Percentiles rank a stretch among this genome's conserved stretches.
phyloP scores from a whole-genome alignment of 2,329 filamentous ascomycete species.

The Phyllosticta ampelicida region DNA sequence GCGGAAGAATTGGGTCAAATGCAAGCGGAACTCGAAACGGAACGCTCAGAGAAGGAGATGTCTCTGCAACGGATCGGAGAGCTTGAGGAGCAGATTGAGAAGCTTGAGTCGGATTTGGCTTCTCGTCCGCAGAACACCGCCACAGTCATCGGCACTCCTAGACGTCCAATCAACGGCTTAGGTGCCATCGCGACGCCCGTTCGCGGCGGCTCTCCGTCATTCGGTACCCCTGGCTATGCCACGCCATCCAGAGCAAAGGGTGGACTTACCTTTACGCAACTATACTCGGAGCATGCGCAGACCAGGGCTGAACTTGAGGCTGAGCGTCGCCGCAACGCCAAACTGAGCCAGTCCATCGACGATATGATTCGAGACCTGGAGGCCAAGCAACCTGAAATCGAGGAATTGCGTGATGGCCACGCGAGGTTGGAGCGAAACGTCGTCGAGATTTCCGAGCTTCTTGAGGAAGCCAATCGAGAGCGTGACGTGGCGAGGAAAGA shows the following conservation, averaged over 20 bases:
- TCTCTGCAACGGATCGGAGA: constrained; percentile 54
- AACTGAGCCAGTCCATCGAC: constrained; percentile 67
- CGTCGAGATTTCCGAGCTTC: constrained; percentile 63
- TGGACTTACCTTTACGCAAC: constrained; percentile 49
- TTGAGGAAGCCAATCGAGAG: constrained; percentile 72
- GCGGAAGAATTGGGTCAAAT: constrained; percentile 44
- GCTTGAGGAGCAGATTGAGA: constrained; percentile 52
- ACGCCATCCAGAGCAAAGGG: constrained; percentile 40
- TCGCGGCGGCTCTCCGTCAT: constrained; percentile 39
- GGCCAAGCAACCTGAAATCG: constrained; percentile 74
- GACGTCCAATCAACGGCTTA: constrained; percentile 39
- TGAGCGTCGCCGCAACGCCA: constrained; percentile 63
- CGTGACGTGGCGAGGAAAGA: constrained; percentile 70
- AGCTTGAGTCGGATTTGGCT: constrained; percentile 45
- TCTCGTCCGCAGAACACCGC: constrained; percentile 27
- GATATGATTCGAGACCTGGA: constrained; percentile 80
- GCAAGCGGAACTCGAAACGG: constrained; percentile 40
- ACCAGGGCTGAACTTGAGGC: constrained; percentile 61
- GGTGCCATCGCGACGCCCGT: constrained; percentile 36
- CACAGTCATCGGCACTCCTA: constrained; percentile 41
- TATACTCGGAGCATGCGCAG: constrained; percentile 52
- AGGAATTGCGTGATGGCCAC: constrained; percentile 73
- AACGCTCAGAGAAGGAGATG: constrained; percentile 48
- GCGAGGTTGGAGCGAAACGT: constrained; percentile 71
- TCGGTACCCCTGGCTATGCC: constrained; percentile 40